Percentiles rank a stretch among this genome's conserved stretches.
Conservation (phyloP, 2,329 filamentous ascomycete genomes). For the Rutstroemia sp. region DNA sequence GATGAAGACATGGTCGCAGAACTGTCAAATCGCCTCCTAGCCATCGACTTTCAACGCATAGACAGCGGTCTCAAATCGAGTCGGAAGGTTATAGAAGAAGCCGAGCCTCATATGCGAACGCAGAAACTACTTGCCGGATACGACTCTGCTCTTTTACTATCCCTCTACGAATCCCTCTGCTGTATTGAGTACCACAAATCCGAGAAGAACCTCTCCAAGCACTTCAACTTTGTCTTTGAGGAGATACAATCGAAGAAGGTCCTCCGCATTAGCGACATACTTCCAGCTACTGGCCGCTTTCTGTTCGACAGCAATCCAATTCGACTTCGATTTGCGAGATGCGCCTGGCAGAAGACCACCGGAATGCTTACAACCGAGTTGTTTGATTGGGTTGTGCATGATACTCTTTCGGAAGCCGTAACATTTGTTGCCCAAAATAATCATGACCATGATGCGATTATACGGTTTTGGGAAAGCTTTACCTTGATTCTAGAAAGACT, state of each 20-base stretch:
- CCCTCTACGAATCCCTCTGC: slow-evolving; percentile 83
- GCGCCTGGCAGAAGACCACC: slow-evolving; percentile 58
- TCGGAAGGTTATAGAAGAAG: slow-evolving; percentile 40
- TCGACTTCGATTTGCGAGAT: slow-evolving; percentile 57
- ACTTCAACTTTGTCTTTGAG: slow-evolving; percentile 76
- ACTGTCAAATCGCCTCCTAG: slow-evolving; percentile 50
- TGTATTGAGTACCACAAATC: slow-evolving; percentile 68
- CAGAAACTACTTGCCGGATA: slow-evolving; percentile 28
- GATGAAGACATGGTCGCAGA: slow-evolving; percentile 43
- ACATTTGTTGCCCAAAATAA: slow-evolving; percentile 49
- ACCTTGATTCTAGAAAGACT: slow-evolving; percentile 66
- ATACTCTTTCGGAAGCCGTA: slow-evolving; percentile 62
- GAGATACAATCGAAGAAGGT: slow-evolving; percentile 71
- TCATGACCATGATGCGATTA: slow-evolving; percentile 45
- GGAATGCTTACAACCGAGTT: slow-evolving; percentile 57
- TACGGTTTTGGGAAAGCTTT: slow-evolving; percentile 74
- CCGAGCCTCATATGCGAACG: slow-evolving; percentile 20
- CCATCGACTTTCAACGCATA: slow-evolving; percentile 55
- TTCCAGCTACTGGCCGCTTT: slow-evolving; percentile 80
- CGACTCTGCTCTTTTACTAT: slow-evolving; percentile 58
- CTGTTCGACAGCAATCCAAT: slow-evolving; percentile 65
- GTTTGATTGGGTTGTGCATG: slow-evolving; percentile 82
- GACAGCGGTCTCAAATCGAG: slow-evolving; percentile 51
- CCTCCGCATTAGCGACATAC: slow-evolving; percentile 66
- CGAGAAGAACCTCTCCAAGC: slow-evolving; percentile 20